Base-by-base conservation (phyloP, 352 stramenopile genomes). In the Pythium aquatile region DNA sequence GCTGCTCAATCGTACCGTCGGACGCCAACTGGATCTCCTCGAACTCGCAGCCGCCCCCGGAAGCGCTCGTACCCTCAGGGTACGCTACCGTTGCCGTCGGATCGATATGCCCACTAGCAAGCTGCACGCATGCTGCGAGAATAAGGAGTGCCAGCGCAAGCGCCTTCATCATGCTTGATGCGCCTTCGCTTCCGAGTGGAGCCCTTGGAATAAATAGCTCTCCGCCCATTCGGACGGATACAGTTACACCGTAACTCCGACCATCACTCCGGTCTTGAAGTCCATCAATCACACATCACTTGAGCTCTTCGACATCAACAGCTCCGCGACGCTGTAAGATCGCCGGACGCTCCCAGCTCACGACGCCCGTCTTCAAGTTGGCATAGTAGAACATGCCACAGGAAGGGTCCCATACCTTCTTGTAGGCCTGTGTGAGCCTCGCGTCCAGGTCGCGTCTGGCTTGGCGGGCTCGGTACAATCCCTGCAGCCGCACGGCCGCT, bases 11-110 rank as follows among this genome's bases (percentile, higher is more conserved):
- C 29, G 78, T 74, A 24, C 81, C 83, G 56, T 93, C 81, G 3
- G 79, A 90, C 13, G 81, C 81, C 17, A 91, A 61, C 28, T 87
- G 74, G 65, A 93, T 85, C 75, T 91, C 83, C 56, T 88, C 80
- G 28, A 85, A 69, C 37, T 79, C 72, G 46, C 82, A 90, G 24
- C 40, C 64, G 13, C 47, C 65, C 44, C 42, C 51, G 7, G 2
- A 16, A 49, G 40, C 1, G 26, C 20, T 51, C 44, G 44, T 26
- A 17, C n/a, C 24, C 17, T 7, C 17, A 16, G 24, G 8, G 20
- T 51, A 51, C 20, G 30, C n/a, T 3, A 3, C n/a, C 20, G 44
- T 6, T 30, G n/a, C 20, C 20, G 20, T 51, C 44, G 44, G 5
- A 17, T 30, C 20, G 5, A 6, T 8, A 9, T 51, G 5, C 24